Percentiles rank a stretch among this genome's conserved stretches.
Evolutionary conservation across 1,284 basidiomycete genomes (phyloP).

Genomic region (Prillingera fragicola): DNA sequence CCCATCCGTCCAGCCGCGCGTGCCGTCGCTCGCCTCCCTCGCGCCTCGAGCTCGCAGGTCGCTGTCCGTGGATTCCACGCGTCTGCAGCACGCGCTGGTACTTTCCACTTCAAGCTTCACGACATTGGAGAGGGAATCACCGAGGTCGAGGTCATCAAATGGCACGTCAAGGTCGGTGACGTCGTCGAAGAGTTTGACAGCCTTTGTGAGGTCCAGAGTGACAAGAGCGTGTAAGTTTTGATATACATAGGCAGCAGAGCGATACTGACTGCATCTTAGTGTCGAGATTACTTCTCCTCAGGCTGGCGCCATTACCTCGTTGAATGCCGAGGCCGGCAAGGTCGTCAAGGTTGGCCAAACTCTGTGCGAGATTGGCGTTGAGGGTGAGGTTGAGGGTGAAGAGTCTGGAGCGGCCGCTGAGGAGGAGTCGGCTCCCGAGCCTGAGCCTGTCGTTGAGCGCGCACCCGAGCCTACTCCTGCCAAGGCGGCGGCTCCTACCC

Average conservation of each 20-base stretch:
- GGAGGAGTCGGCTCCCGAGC: conserved; percentile 3
- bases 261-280: conserved; percentile 42
- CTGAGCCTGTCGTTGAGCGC: background rate
- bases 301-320: conserved; percentile 66
- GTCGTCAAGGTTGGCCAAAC: conserved; percentile 80
- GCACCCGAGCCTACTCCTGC: background rate
- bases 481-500: background rate
- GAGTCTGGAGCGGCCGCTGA: conserved; percentile 3
- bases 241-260: background rate
- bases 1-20: too few relatives aligned
- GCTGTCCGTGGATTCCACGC: conserved; percentile 13
- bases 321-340: conserved; percentile 74
- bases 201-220: conserved; percentile 87
- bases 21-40: too few relatives aligned
- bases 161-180: conserved; percentile 65
- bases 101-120: conserved; percentile 69
- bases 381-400: conserved; percentile 9
- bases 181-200: conserved; percentile 72
- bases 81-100: conserved; percentile 4
- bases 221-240: conserved; percentile 57
- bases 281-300: conserved; percentile 90
- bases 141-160: conserved; percentile 83
- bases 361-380: conserved; percentile 63
- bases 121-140: conserved; percentile 87
- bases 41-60: background rate